Evolutionary conservation across 1,284 basidiomycete species (phyloP).

Genomic region (Marasmius tenuissimus): DNA sequence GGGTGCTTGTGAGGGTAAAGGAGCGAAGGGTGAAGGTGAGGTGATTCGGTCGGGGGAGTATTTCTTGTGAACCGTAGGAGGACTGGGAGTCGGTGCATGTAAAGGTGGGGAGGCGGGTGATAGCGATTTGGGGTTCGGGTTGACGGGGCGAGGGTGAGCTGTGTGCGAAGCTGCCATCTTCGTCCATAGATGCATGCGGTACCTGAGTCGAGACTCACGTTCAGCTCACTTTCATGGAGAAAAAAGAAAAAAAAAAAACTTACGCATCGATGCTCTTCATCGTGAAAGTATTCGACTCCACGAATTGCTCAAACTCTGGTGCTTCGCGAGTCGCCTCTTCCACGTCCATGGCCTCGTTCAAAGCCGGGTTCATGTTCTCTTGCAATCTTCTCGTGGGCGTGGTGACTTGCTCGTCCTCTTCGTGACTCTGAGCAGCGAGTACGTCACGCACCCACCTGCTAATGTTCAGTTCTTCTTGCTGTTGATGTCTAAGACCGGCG

Average conservation of each 20-base stretch:
- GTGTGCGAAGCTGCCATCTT: conserved; percentile 64
- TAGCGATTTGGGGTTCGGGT: conserved; percentile 15
- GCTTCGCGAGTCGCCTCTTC: conserved; percentile 19
- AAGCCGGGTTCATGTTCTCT: conserved; percentile 81
- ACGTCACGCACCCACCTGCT: conserved; percentile 14
- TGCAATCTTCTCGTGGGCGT: conserved; percentile 40
- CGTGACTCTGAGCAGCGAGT: conserved; percentile 9
- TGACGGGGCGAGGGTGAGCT: conserved; percentile 10
- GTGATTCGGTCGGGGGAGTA: neutral
- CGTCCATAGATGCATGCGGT: conserved; percentile 86
- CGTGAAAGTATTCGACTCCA: conserved; percentile 77
- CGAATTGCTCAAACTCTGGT: conserved; percentile 63
- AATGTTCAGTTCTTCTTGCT: conserved; percentile 5
- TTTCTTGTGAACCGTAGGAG: neutral
- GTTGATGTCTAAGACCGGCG: neutral
- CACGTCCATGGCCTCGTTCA: conserved; percentile 45
- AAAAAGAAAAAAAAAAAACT: conserved; percentile 27
- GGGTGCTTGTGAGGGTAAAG: conserved; percentile 7
- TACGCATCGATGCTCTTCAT: conserved; percentile 82
- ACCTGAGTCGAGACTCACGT: conserved; percentile 30
- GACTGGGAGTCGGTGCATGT: conserved; percentile 19
- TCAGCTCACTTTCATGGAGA: conserved; percentile 4
- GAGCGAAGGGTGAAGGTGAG: neutral
- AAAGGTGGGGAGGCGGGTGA: conserved; percentile 30
- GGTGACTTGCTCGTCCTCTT: conserved; percentile 3